Base-by-base conservation (phyloP, 2,329 filamentous ascomycete genomes). In the Phaeosphaeria sp. region DNA sequence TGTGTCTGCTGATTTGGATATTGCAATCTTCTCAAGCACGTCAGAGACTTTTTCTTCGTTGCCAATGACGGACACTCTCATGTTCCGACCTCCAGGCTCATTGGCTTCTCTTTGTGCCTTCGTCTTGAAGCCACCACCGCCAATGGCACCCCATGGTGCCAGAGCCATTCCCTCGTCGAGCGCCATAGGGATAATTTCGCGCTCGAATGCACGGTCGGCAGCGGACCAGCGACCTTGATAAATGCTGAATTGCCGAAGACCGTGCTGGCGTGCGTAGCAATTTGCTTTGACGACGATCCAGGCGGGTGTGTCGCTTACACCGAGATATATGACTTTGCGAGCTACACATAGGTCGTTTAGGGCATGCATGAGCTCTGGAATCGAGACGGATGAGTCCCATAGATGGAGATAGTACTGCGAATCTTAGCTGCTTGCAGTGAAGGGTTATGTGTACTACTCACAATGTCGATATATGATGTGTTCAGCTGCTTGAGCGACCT, bases 401-500 rank as follows among this genome's bases (percentile, higher is more conserved):
- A 77, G 71, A 58, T 81, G 79, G 11, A 74, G 49, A 57, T 76
- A 76, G 51, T 72, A 73, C 67, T 73, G 18, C 18, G 17, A 9
- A 6, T 5, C 72, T 52, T 2, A 20, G n/a, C 18, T 10, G 71
- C 69, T 10, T 72, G 62, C 46, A 90, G 70, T 3, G 11, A 23
- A 22, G 9, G 17, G 27, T 15, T 27, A 21, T 21, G 50, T 17
- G 7, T 9, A 42, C 41, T 27, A 56, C 60, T 59, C 56, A 72
- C 62, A 10, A 76, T 51, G 67, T 92, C 90, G 56, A 92, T 86
- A 69, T 91, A 92, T 52, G 82, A 52, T 89, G 81, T 76, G 87
- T 89, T 44, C 21, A 74, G 51, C 57, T 58, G 56, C 58, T 56
- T 63, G 11, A 69, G 58, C 1, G 58, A 63, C 1, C 44, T 44